phyloP scores from a whole-genome alignment of 768 basidiomycete species.

The Bullera alba region DNA sequence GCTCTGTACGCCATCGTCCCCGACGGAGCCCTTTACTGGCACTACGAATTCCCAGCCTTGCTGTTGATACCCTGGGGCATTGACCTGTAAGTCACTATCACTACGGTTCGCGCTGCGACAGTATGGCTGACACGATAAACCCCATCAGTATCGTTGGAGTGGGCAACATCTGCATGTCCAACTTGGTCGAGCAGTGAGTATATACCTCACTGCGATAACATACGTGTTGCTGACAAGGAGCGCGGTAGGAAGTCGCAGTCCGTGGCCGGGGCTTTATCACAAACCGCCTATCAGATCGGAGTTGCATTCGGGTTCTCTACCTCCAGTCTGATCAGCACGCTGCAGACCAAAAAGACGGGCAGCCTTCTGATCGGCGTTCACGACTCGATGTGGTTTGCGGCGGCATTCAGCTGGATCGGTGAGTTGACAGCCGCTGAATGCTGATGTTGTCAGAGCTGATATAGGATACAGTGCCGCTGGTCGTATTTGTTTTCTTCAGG shows the following conservation, averaged over 20 bases:
- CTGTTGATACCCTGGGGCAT: background rate
- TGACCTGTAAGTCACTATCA: slow-evolving; percentile 2
- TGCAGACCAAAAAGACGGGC: slow-evolving; percentile 2
- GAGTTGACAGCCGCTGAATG: background rate
- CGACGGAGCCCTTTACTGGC: slow-evolving; percentile 9
- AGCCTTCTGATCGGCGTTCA: slow-evolving; percentile 11
- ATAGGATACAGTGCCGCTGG: background rate
- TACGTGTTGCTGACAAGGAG: too few relatives aligned
- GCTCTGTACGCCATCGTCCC: slow-evolving; percentile 6
- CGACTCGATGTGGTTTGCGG: slow-evolving; percentile 12
- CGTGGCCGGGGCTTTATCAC: slow-evolving; percentile 23
- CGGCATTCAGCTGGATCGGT: slow-evolving; percentile 11
- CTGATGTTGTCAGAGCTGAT: background rate
- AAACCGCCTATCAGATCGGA: slow-evolving; percentile 10
- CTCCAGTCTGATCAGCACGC: slow-evolving; percentile 14
- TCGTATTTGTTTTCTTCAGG: slow-evolving; percentile 1
- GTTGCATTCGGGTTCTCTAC: slow-evolving; percentile 11
- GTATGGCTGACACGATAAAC: too few relatives aligned
- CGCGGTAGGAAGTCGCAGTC: slow-evolving; percentile 21
- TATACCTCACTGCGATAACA: too few relatives aligned
- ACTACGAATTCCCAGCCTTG: slow-evolving; percentile 5
- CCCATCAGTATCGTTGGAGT: slow-evolving; percentile 1
- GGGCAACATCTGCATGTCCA: slow-evolving; percentile 3
- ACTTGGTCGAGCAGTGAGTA: background rate
- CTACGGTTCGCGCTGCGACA: too few relatives aligned